phyloP scores from a whole-genome alignment of 1,284 basidiomycete genomes.

The Ceratobasidium sp. region DNA sequence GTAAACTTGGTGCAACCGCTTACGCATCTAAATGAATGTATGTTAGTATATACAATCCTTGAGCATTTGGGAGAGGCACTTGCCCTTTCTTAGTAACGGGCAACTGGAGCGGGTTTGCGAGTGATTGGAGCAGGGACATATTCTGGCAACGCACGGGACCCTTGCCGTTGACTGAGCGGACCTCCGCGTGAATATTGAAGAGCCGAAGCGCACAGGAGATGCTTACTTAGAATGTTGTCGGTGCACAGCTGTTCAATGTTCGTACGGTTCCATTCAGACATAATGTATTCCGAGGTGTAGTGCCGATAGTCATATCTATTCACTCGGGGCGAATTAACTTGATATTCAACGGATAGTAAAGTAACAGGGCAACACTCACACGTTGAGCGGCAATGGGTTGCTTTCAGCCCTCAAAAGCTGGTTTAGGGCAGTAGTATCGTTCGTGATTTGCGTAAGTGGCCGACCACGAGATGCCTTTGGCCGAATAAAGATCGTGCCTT shows the following conservation, averaged over 20 bases:
- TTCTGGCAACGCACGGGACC: slow-evolving; percentile 20
- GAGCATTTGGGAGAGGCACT: slow-evolving; percentile 6
- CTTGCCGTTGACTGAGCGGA: slow-evolving; percentile 9
- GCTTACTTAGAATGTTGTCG: slow-evolving; percentile 27
- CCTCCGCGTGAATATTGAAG: background rate
- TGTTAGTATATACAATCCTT: background rate
- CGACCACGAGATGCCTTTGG: slow-evolving; percentile 4
- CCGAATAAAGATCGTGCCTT: slow-evolving; percentile 37
- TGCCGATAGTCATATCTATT: slow-evolving; percentile 38
- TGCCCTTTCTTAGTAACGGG: slow-evolving; percentile 36
- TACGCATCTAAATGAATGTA: background rate
- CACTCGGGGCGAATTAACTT: background rate
- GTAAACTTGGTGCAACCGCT: background rate
- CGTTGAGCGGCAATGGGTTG: slow-evolving; percentile 25
- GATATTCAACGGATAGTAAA: background rate
- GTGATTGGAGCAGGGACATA: slow-evolving; percentile 5
- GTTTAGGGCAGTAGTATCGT: slow-evolving; percentile 15
- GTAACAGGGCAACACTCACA: background rate
- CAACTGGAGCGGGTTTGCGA: slow-evolving; percentile 13
- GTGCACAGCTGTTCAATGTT: slow-evolving; percentile 43
- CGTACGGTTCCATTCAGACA: slow-evolving; percentile 39
- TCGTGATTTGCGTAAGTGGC: slow-evolving; percentile 40
- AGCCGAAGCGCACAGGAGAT: background rate
- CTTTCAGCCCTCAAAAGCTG: slow-evolving; percentile 37
- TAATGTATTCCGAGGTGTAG: slow-evolving; percentile 40